A percentile compares a stretch with the other conserved stretches of the same genome.
phyloP scores from a whole-genome alignment of 228 moss, liverwort and hornwort genomes.

The Sphagnum magellanicum region DNA sequence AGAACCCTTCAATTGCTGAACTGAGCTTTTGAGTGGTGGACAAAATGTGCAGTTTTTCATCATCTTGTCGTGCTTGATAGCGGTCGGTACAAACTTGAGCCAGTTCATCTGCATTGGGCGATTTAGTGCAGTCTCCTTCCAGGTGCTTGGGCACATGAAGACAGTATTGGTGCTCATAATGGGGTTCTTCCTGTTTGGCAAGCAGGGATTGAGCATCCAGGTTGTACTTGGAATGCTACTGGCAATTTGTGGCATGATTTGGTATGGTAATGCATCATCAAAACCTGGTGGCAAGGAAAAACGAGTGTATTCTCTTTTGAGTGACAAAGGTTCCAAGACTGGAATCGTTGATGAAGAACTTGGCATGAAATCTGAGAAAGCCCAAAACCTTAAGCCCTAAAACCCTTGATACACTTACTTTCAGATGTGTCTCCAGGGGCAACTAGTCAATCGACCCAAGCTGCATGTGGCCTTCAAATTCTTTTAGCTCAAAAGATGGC shows the following conservation, averaged over 20 bases:
- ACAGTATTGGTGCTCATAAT: slow-evolving; percentile 47
- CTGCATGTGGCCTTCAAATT: too few species aligned
- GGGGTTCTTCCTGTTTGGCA: slow-evolving; percentile 39
- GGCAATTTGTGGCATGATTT: slow-evolving; percentile 47
- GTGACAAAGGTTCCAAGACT: slow-evolving; percentile 40
- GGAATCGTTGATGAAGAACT: slow-evolving; percentile 37
- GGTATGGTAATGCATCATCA: slow-evolving; percentile 51
- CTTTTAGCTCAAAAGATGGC: too few species aligned
- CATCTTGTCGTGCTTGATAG: slow-evolving; percentile 37
- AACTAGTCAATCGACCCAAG: too few species aligned
- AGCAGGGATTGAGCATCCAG: slow-evolving; percentile 36
- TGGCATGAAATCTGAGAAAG: slow-evolving; percentile 12
- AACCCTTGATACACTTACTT: too few species aligned
- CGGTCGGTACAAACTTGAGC: slow-evolving; percentile 52
- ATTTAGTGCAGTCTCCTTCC: slow-evolving; percentile 54
- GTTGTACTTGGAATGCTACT: slow-evolving; percentile 43
- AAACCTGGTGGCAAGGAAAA: slow-evolving; percentile 58
- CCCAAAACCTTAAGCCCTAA: too few species aligned
- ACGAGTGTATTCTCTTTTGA: slow-evolving; percentile 26
- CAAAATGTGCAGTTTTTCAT: slow-evolving; percentile 40
- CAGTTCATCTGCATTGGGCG: slow-evolving; percentile 57
- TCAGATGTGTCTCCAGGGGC: too few species aligned
- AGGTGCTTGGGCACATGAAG: slow-evolving; percentile 61
- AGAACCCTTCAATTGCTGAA: too few species aligned
- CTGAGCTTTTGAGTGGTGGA: background rate